Evolutionary conservation across 371 early-diverging fungal species (phyloP).

Genomic region (Mucor irregularis): DNA sequence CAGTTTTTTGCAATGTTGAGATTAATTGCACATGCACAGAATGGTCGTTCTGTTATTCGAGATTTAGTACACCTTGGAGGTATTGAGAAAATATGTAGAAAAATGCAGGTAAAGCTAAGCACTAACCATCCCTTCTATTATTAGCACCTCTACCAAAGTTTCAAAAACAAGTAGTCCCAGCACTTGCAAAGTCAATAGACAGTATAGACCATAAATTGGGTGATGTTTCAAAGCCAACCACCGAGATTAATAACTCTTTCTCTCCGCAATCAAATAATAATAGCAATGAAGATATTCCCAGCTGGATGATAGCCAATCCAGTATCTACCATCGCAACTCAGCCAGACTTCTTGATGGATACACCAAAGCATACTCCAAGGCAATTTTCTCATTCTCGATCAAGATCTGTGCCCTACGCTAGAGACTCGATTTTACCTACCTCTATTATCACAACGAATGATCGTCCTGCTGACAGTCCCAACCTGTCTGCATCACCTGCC

Average conservation of each 20-base stretch:
- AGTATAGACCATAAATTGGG: too few relatives aligned
- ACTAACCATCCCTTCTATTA: background rate
- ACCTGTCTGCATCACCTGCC: background rate
- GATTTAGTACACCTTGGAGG: conserved; percentile 39
- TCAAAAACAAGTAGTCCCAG: conserved; percentile 35
- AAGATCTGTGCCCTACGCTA: conserved; percentile 25
- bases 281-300: background rate
- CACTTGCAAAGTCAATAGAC: conserved; percentile 22
- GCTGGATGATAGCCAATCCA: conserved; percentile 3
- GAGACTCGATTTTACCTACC: too few relatives aligned
- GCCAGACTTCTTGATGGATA: background rate
- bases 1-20: conserved; percentile 47
- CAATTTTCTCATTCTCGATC: conserved; percentile 30
- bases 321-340: background rate
- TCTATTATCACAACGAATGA: too few relatives aligned
- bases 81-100: too few relatives aligned
- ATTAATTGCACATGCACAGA: conserved; percentile 45
- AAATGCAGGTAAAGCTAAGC: background rate
- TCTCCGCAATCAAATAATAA: too few relatives aligned
- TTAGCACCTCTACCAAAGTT: conserved; percentile 42
- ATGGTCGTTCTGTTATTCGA: conserved; percentile 31
- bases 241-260: too few relatives aligned
- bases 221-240: too few relatives aligned
- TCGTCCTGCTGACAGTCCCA: too few relatives aligned
- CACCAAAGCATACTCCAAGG: background rate